A percentile compares a stretch with the other conserved stretches of the same genome.
These are phyloP conservation scores for Tricholoma flavovirens DNA, from an alignment of 768 basidiomycete genomes.

Conservation along the genomic window DNA sequence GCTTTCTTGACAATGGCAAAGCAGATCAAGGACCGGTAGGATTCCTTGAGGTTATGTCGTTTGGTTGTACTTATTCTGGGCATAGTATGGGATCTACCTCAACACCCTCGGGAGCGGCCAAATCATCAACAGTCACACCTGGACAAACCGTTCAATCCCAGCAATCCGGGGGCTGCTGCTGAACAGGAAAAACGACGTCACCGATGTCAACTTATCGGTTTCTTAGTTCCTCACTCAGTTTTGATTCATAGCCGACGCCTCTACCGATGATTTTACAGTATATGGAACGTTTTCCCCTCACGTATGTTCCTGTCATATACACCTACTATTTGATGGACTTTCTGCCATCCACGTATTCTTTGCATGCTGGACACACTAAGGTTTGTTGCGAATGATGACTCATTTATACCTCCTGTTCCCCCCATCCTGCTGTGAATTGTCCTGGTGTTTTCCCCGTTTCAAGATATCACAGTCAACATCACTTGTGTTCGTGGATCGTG, in stretches of 20 bases:
- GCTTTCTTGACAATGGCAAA: slow-evolving; percentile 99
- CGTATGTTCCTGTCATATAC: slow-evolving; percentile 15
- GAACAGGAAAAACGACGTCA: slow-evolving; percentile 21
- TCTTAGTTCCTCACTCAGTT: not conserved
- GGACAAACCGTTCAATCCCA: slow-evolving; percentile 81
- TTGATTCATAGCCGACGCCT: slow-evolving; percentile 11
- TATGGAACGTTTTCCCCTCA: slow-evolving; percentile 19
- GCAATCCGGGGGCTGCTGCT: slow-evolving; percentile 76
- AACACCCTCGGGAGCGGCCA: slow-evolving; percentile 66
- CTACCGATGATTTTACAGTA: slow-evolving; percentile 11
- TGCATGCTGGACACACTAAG: not conserved
- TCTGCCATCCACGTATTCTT: not conserved
- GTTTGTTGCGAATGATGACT: slow-evolving; percentile 4
- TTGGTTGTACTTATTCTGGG: not conserved
- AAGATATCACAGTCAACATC: too few relatives aligned
- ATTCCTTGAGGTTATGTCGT: not conserved
- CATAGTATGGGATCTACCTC: slow-evolving; percentile 83
- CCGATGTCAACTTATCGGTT: not conserved
- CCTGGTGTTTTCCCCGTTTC: too few relatives aligned
- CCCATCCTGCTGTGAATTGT: not conserved
- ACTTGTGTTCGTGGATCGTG: not conserved
- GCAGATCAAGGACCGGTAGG: slow-evolving; percentile 88
- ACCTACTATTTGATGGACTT: not conserved
- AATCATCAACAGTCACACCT: slow-evolving; percentile 78
- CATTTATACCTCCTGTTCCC: not conserved